A percentile compares a stretch with the other conserved stretches of the same genome.
These are phyloP conservation scores for Solanum corneliomulleri DNA, from an alignment of 257 asterid species.

Conservation along the genomic window DNA sequence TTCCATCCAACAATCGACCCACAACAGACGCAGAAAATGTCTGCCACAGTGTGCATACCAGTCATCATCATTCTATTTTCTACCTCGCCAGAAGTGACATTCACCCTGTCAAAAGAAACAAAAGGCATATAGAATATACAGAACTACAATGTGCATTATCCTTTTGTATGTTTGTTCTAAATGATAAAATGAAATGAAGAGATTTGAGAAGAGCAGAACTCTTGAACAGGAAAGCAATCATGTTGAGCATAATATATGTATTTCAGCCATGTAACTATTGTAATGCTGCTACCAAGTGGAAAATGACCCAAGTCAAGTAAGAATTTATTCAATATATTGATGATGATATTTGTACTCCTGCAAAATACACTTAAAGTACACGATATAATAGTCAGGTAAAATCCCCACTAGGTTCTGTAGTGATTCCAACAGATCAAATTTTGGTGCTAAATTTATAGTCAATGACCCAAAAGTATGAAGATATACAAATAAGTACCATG, in stretches of 20 bases:
- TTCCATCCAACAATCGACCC: constrained; percentile 76
- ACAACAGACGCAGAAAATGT: constrained; percentile 58
- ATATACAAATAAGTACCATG: neutral
- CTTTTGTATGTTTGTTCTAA: neutral
- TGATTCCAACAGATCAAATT: neutral
- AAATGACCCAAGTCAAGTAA: neutral
- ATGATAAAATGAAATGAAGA: neutral
- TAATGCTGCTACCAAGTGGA: neutral
- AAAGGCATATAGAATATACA: neutral
- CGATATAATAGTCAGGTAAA: neutral
- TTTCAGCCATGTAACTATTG: neutral
- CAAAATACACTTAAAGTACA: neutral
- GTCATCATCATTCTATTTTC: constrained; percentile 75
- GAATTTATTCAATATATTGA: neutral
- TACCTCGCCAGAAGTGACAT: constrained; percentile 49
- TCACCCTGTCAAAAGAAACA: constrained; percentile 30
- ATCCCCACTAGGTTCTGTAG: neutral
- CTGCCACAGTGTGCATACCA: constrained; percentile 56
- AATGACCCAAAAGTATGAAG: neutral
- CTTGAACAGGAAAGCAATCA: neutral
- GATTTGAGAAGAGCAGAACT: neutral
- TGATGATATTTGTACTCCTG: neutral
- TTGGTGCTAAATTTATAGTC: neutral
- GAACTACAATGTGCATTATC: neutral
- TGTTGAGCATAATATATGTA: neutral